phyloP scores from a whole-genome alignment of 345 rosid genomes.

The Xanthoceras sorbifolium region DNA sequence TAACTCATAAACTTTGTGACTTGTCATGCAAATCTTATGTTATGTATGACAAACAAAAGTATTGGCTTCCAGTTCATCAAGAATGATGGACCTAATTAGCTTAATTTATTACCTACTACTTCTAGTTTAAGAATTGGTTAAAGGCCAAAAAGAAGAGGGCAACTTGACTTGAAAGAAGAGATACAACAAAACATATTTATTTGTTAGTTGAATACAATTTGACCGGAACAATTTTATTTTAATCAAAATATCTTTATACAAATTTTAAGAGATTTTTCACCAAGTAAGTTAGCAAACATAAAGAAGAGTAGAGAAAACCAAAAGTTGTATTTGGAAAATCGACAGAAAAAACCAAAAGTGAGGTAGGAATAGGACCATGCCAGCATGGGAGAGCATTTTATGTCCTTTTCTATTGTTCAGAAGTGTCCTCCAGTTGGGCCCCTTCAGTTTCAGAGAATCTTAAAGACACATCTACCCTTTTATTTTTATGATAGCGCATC shows the following conservation, averaged over 20 bases:
- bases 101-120: slow-evolving; percentile 9
- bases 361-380: not conserved
- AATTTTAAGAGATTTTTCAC: too few species aligned
- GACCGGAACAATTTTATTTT: too few species aligned
- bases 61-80: slow-evolving; percentile 11
- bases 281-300: too few species aligned
- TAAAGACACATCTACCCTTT: not conserved
- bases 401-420: not conserved
- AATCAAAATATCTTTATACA: too few species aligned
- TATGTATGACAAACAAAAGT: not conserved
- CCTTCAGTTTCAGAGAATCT: slow-evolving; percentile 13
- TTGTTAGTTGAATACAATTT: too few species aligned
- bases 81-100: slow-evolving; percentile 2
- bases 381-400: slow-evolving; percentile 2
- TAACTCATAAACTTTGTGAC: slow-evolving; percentile 9
- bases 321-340: not conserved
- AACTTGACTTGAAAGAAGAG: not conserved
- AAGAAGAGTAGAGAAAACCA: not conserved
- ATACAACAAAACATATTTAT: too few species aligned
- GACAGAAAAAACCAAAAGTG: not conserved
- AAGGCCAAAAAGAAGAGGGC: slow-evolving; percentile 1
- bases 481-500: not conserved
- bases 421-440: slow-evolving; percentile 6
- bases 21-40: slow-evolving; percentile 1
- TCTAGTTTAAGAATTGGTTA: not conserved